A percentile compares a stretch with the other conserved stretches of the same genome.
Conservation (phyloP, 805 yeast species). For the Cyberlindnera mycetangii region DNA sequence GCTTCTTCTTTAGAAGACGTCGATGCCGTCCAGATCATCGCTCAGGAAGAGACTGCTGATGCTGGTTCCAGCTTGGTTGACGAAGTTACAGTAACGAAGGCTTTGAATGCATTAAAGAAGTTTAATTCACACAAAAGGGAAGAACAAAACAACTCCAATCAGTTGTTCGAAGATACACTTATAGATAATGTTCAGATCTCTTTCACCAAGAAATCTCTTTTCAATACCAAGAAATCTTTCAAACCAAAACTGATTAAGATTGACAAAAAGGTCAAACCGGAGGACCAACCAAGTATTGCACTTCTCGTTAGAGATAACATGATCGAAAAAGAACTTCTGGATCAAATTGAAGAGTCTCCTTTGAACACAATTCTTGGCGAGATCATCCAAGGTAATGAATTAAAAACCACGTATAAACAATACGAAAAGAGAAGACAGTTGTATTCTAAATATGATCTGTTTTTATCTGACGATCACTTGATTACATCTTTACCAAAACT, state of each 20-base stretch:
- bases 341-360: slow-evolving; percentile 29
- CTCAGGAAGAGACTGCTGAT: slow-evolving; percentile 6
- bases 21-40: slow-evolving; percentile 10
- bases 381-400: slow-evolving; percentile 67
- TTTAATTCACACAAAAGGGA: slow-evolving; percentile 40
- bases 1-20: slow-evolving; percentile 22
- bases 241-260: slow-evolving; percentile 36
- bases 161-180: slow-evolving; percentile 57
- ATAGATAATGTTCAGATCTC: slow-evolving; percentile 51
- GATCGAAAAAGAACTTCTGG: slow-evolving; percentile 32
- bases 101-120: slow-evolving; percentile 63
- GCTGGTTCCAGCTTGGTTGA: slow-evolving; percentile 24
- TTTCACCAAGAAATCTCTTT: slow-evolving; percentile 62
- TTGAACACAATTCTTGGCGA: slow-evolving; percentile 34
- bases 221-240: slow-evolving; percentile 49
- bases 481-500: slow-evolving; percentile 77
- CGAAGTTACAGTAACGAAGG: slow-evolving; percentile 40
- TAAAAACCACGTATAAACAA: slow-evolving; percentile 84
- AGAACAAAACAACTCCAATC: slow-evolving; percentile 35
- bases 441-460: slow-evolving; percentile 62
- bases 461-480: slow-evolving; percentile 81
- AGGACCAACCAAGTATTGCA: slow-evolving; percentile 50
- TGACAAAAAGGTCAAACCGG: slow-evolving; percentile 37
- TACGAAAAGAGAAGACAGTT: slow-evolving; percentile 84
- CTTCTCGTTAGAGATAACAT: slow-evolving; percentile 65